Base-by-base conservation (phyloP, 139 green algal species). In the Coelastrella sp. region DNA sequence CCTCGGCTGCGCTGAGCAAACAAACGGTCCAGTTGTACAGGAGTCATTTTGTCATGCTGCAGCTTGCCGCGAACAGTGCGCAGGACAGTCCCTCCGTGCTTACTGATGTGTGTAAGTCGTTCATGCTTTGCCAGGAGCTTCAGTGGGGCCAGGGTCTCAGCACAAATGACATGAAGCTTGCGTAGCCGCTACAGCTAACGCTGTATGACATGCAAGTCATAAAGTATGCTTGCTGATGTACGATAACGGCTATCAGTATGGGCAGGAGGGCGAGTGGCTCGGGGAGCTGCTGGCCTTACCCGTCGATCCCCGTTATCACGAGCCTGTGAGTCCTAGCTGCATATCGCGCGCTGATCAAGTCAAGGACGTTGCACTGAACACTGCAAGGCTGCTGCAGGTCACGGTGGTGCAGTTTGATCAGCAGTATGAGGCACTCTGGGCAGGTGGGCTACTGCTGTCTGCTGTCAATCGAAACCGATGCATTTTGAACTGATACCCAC, bases 371-470 rank as follows among this genome's bases (percentile, higher is more conserved):
- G 17, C 10, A 2, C 57, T 58, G 10, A 61, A 47, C 73, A 0
- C 19, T 1, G 59, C 54, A 71, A 71, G 71, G 19, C 11, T 57
- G 23, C 47, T 60, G 54, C 85, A 93, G 91, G 85, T 93, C 60
- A 92, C 88, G 8, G 77, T 77, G 14, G n/a, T 93, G 59, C 74
- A 82, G 11, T 94, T 94, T 81, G 91, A 91, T 57, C 85, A 76
- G 10, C 80, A 93, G 8, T 59, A 87, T 57, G 92, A 94, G 91
- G 65, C 87, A 68, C 68, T 94, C 17, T 94, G 92, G 92, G 88
- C 91, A 32, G 92, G 92, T 94, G 73, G 23, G 68, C 32, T 2
- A 22, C n/a, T 73, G 81, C 17, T 84, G 14, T 10, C 17, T 22
- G 16, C 16, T 76, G 16, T 22, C 68, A 76, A 3, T 6, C 68